Evolutionary conservation across 108 stramenopile genomes (phyloP).

Genomic region (Stephanodiscus minutulus): DNA sequence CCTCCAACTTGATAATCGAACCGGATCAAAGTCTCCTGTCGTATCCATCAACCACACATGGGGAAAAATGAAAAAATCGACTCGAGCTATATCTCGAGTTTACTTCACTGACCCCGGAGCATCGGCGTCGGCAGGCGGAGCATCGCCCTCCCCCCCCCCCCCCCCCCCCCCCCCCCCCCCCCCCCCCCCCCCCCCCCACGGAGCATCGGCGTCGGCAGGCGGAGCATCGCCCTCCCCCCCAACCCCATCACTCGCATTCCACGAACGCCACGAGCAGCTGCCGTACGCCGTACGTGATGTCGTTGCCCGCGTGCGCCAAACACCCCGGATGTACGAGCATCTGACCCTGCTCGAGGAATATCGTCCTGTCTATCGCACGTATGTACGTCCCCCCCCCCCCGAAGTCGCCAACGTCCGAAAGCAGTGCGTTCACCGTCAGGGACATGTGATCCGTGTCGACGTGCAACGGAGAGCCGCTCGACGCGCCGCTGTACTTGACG

Average conservation of each 20-base stretch:
- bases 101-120: no score
- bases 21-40: no score
- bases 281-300: slow-evolving; percentile 42
- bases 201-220: no score
- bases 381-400: slow-evolving; percentile 60
- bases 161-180: no score
- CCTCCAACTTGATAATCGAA: no score
- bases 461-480: slow-evolving; percentile 18
- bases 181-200: no score
- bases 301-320: slow-evolving; percentile 33
- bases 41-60: no score
- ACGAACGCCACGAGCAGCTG: slow-evolving; percentile 31
- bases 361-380: slow-evolving; percentile 33
- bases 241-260: slow-evolving; percentile 22
- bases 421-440: slow-evolving; percentile 42
- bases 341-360: slow-evolving; percentile 51
- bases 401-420: slow-evolving; percentile 34
- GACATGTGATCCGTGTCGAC: slow-evolving; percentile 32
- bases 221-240: no score
- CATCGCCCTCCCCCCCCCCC: background rate
- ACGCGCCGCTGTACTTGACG: slow-evolving; percentile 37
- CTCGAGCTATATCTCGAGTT: no score
- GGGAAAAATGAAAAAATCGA: no score
- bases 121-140: no score
- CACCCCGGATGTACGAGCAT: slow-evolving; percentile 47